These are phyloP conservation scores for Phytophthora agathidicida DNA, from an alignment of 352 stramenopile species.

Conservation along the genomic window DNA sequence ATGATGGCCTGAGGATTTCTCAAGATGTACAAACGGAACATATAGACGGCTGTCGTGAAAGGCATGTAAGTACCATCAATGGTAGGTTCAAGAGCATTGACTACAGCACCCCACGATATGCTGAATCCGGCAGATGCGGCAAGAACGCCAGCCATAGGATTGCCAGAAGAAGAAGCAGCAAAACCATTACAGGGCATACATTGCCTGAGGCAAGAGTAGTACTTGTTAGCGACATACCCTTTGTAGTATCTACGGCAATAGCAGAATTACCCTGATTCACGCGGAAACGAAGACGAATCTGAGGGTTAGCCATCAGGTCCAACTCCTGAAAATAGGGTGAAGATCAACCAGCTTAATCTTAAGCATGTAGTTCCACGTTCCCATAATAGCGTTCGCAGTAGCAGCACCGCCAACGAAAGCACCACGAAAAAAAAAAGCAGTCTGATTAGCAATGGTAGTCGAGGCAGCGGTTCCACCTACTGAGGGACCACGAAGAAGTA, in stretches of 20 bases:
- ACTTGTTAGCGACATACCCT: not conserved
- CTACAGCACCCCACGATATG: slow-evolving; percentile 1
- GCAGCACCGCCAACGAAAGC: not conserved
- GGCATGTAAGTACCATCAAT: slow-evolving; percentile 4
- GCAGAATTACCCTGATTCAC: slow-evolving; percentile 4
- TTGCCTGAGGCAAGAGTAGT: not conserved
- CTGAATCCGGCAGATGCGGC: not conserved
- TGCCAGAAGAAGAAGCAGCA: not conserved
- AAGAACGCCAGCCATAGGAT: slow-evolving; percentile 1
- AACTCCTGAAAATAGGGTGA: slow-evolving; percentile 9
- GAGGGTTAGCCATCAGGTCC: slow-evolving; percentile 3
- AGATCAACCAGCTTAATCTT: slow-evolving; percentile 6
- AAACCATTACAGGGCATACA: not conserved
- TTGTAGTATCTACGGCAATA: not conserved
- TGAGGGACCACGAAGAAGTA: not conserved
- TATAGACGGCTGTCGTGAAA: not conserved
- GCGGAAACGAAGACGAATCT: slow-evolving; percentile 6
- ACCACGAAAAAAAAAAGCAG: slow-evolving; percentile 1
- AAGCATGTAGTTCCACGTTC: too few relatives aligned
- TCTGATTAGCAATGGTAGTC: slow-evolving; percentile 9
- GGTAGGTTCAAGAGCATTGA: not conserved
- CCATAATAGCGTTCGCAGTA: not conserved
- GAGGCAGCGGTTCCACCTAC: not conserved
- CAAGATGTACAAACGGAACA: slow-evolving; percentile 6
- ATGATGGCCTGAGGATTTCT: slow-evolving; percentile 5